Evolutionary conservation across 1,284 basidiomycete species (phyloP).

Genomic region (Fomitopsis schrenkii): DNA sequence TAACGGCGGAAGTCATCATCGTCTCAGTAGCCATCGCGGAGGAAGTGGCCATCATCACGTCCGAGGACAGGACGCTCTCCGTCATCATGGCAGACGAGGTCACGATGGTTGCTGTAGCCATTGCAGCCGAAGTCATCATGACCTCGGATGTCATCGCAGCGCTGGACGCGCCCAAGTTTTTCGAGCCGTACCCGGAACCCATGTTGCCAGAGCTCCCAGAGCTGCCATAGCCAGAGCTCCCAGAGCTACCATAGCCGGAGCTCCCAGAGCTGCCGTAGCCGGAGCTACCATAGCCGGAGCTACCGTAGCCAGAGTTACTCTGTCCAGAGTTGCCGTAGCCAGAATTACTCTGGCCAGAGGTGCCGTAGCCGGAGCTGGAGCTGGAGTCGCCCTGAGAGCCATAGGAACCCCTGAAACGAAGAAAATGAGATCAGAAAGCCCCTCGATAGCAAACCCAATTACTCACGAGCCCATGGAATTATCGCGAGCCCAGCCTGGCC

Average conservation of each 20-base stretch:
- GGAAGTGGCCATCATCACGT: neutral
- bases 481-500: conserved; percentile 41
- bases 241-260: conserved; percentile 24
- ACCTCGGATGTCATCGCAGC: conserved; percentile 2
- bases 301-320: neutral
- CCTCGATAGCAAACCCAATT: too few relatives aligned
- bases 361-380: conserved; percentile 2
- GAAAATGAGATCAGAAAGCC: neutral
- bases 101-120: neutral
- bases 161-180: conserved; percentile 10
- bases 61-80: conserved; percentile 2
- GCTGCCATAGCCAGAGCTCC: conserved; percentile 18
- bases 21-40: conserved; percentile 1
- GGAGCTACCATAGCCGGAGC: conserved; percentile 26
- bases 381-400: conserved; percentile 6
- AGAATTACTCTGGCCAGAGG: conserved; percentile 5
- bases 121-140: neutral
- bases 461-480: conserved; percentile 32
- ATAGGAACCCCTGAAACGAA: neutral
- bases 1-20: conserved; percentile 1
- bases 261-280: neutral
- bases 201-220: neutral
- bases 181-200: neutral
- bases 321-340: conserved; percentile 23
- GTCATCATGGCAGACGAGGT: neutral